Evolutionary conservation across 768 basidiomycete species (phyloP).

Genomic region (Mycena polygramma): DNA sequence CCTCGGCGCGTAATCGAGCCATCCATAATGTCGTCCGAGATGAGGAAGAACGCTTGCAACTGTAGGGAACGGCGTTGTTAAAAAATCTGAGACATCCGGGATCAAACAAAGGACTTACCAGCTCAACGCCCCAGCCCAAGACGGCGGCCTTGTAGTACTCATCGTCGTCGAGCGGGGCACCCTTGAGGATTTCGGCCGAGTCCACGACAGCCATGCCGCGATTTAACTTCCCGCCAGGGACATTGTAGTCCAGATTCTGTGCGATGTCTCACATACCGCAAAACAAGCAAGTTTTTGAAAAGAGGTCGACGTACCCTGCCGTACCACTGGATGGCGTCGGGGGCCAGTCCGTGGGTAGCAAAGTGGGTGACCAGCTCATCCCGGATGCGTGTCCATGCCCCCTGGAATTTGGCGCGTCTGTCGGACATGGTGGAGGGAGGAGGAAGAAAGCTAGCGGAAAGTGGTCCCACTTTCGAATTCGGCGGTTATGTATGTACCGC

Average conservation of each 20-base stretch:
- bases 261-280: background rate
- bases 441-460: background rate
- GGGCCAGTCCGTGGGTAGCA: constrained; percentile 80
- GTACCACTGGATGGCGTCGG: constrained; percentile 90
- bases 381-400: constrained; percentile 77
- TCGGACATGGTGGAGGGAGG: constrained; percentile 34
- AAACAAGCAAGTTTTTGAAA: background rate
- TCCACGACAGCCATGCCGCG: constrained; percentile 97
- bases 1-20: constrained; percentile 91
- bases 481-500: background rate
- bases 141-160: constrained; percentile 92
- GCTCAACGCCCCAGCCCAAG: constrained; percentile 95
- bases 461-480: constrained; percentile 13
- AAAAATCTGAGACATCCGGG: background rate
- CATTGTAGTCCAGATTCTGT: constrained; percentile 92
- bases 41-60: constrained; percentile 98
- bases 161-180: constrained; percentile 74
- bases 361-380: constrained; percentile 84
- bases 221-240: constrained; percentile 97
- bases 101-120: constrained; percentile 66
- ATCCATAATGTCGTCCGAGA: constrained; percentile 99
- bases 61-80: constrained; percentile 44
- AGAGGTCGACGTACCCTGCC: constrained; percentile 61
- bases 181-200: constrained; percentile 89
- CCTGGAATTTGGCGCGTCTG: constrained; percentile 73